phyloP scores from a whole-genome alignment of 2,329 filamentous ascomycete species.

The Fusarium nanum region DNA sequence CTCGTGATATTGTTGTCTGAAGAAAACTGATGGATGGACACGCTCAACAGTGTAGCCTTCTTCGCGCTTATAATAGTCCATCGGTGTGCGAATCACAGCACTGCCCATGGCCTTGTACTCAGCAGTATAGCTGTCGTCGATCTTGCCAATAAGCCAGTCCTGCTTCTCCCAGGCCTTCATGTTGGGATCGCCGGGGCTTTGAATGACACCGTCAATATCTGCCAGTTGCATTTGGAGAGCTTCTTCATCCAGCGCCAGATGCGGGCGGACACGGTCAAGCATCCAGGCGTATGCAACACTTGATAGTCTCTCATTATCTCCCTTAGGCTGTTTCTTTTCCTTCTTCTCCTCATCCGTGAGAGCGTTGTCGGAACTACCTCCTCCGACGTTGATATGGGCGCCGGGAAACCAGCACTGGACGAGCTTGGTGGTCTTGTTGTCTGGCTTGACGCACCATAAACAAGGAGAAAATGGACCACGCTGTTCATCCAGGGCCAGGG shows the following conservation, averaged over 20 bases:
- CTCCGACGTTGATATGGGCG: conserved; percentile 16
- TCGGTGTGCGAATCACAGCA: conserved; percentile 3
- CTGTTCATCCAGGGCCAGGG: conserved; percentile 3
- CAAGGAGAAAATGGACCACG: conserved; percentile 11
- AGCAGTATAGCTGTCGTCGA: conserved; percentile 4
- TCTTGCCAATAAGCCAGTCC: conserved; percentile 9
- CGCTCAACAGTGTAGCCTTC: conserved; percentile 11
- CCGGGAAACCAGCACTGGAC: conserved; percentile 20
- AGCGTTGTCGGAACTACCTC: conserved; percentile 11
- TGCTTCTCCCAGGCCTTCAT: not conserved
- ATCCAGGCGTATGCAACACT: conserved; percentile 17
- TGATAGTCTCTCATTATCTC: conserved; percentile 2
- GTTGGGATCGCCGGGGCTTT: not conserved
- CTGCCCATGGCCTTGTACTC: conserved; percentile 7
- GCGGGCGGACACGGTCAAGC: conserved; percentile 7
- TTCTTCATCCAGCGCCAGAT: conserved; percentile 8
- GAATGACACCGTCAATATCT: conserved; percentile 2
- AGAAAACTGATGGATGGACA: conserved; percentile 10
- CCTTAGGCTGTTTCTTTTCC: not conserved
- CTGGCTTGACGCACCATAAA: conserved; percentile 3
- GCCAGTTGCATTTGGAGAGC: conserved; percentile 10
- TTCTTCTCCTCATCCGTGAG: conserved; percentile 1
- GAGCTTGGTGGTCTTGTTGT: not conserved
- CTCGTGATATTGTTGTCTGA: conserved; percentile 4
- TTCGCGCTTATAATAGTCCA: conserved; percentile 2